Base-by-base conservation (phyloP, 1,284 basidiomycete genomes). In the Boletellus dicymbophilus region DNA sequence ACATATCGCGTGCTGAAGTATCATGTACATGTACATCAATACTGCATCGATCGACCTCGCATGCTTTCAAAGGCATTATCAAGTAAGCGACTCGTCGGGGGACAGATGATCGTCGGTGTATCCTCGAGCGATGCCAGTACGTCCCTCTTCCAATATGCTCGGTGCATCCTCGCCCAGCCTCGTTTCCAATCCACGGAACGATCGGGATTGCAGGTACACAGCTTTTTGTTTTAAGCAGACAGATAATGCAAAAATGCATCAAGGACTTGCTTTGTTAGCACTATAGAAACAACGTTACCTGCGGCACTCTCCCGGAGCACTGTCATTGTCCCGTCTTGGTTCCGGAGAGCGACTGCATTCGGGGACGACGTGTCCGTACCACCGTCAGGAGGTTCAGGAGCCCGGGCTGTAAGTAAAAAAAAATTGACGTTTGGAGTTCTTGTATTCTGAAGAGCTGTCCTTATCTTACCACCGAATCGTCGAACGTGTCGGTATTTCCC, bases 51-150 rank as follows among this genome's bases (percentile, higher is more conserved):
- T 33, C 31, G 21, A 13, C 22, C 36, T 21, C 23, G 25, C 38
- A 44, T 18, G 22, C 5, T 6, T 27, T 8, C 8, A 12, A 8
- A 6, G 13, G 28, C 6, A 12, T 15, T 11, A 30, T 47, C 41
- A 45, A 30, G 37, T 37, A 38, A 18, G 34, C 22, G 39, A 25
- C 26, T 38, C 44, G 30, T 53, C 36, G 11, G 37, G n/a, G 1
- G 25, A 20, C 18, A 37, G 37, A 20, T 51, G 74, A 53, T 81
- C 81, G 50, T 85, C 81, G 25, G 78, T 73, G 67, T 99, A 98
- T 6, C 90, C 92, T 55, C 88, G 81, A 27, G 96, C 95, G 44
- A 97, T 90, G 5, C 96, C 96, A 57, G 80, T 90, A 50, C 93
- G 75, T 1, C 93, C 96, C 68, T 96, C 87, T 70, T 98, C 93